Conservation (phyloP, 257 asterid species). For the Solanum rostratum region DNA sequence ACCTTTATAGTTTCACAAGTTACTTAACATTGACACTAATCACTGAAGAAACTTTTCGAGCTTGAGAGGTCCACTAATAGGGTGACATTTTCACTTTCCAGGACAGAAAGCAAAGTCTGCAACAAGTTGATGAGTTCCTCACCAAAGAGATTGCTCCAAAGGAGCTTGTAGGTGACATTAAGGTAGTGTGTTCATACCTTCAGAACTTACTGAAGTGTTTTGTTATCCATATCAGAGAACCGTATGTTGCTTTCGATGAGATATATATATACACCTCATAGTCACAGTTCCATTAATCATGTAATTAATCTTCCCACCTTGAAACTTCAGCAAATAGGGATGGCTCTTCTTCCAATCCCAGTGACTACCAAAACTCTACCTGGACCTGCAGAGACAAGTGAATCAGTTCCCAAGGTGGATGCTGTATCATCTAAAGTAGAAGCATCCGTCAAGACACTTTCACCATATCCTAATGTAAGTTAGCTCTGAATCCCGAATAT, state of each 20-base stretch:
- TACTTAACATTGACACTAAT: background rate
- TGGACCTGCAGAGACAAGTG: constrained; percentile 39
- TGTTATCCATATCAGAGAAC: background rate
- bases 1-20: background rate
- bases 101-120: constrained; percentile 82
- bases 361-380: constrained; percentile 55
- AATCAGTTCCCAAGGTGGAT: constrained; percentile 23
- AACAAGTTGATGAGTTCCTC: constrained; percentile 59
- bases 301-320: background rate
- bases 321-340: constrained; percentile 62
- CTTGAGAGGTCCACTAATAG: background rate
- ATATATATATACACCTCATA: background rate
- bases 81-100: constrained; percentile 25
- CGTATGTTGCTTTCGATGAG: background rate
- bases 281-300: background rate
- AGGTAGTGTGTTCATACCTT: constrained; percentile 27
- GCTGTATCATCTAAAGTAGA: constrained; percentile 23
- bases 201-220: background rate
- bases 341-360: constrained; percentile 62
- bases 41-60: background rate
- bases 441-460: constrained; percentile 26
- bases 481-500: background rate
- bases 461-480: constrained; percentile 81
- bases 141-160: constrained; percentile 60
- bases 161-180: constrained; percentile 79